These are phyloP conservation scores for Medicago arabica DNA, from an alignment of 306 rosid species.

Conservation along the genomic window DNA sequence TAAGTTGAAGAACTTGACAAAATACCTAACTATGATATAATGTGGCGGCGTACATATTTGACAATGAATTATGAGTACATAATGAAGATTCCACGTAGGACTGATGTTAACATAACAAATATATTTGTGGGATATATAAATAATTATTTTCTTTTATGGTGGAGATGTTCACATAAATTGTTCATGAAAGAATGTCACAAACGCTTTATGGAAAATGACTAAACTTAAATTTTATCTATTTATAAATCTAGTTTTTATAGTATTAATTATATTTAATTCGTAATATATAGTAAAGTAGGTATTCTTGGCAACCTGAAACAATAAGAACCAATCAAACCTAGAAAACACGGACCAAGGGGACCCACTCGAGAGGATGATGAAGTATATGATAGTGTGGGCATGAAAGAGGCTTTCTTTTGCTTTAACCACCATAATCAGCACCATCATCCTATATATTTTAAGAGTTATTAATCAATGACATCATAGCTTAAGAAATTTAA, in stretches of 20 bases:
- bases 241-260: constrained; percentile 26
- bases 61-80: constrained; percentile 5
- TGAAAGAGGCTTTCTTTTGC: constrained; percentile 42
- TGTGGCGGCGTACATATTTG: constrained; percentile 7
- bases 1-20: constrained; percentile 26
- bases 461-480: constrained; percentile 50
- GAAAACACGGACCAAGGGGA: constrained; percentile 22
- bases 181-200: constrained; percentile 12
- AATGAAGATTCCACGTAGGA: background rate
- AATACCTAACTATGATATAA: constrained; percentile 18
- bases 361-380: constrained; percentile 36
- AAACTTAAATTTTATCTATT: constrained; percentile 1
- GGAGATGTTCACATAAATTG: constrained; percentile 16
- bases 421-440: constrained; percentile 34
- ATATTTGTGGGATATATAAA: background rate
- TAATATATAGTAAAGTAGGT: constrained; percentile 35
- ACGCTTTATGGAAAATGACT: constrained; percentile 33
- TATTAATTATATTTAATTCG: background rate
- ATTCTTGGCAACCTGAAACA: constrained; percentile 51
- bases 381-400: constrained; percentile 40
- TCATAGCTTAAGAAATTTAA: constrained; percentile 63
- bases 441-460: constrained; percentile 20
- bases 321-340: constrained; percentile 20
- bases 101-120: constrained; percentile 29
- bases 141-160: constrained; percentile 23